phyloP scores from a whole-genome alignment of 495 filamentous ascomycete genomes.

The Neurospora sp. region DNA sequence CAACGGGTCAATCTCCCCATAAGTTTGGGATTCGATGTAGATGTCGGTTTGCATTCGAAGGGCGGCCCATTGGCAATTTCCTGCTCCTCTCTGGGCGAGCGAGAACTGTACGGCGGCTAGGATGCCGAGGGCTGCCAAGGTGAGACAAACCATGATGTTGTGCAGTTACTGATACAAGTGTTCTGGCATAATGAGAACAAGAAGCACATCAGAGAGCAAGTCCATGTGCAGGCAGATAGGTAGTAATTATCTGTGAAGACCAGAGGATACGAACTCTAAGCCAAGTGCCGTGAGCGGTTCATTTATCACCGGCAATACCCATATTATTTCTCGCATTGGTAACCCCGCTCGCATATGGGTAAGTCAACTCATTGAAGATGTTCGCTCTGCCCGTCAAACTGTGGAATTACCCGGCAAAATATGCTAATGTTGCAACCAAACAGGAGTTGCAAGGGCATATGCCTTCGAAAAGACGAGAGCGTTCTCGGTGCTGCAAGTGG shows the following conservation, averaged over 20 bases:
- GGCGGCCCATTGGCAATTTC: background rate
- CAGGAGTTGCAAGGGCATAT: background rate
- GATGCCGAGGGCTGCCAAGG: background rate
- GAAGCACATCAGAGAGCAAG: background rate
- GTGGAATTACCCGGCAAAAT: background rate
- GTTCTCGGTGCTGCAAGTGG: background rate
- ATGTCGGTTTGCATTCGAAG: background rate
- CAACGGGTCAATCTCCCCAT: background rate
- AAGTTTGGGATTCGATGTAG: background rate
- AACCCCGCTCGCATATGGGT: background rate
- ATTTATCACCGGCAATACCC: background rate
- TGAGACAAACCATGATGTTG: background rate
- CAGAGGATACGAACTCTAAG: background rate
- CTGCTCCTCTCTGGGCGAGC: background rate
- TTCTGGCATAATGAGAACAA: background rate
- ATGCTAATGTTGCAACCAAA: background rate
- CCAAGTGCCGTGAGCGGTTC: background rate
- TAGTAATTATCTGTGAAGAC: background rate
- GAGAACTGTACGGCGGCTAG: background rate
- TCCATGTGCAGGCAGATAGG: background rate
- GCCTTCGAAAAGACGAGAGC: background rate
- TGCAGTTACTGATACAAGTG: background rate
- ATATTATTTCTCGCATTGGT: background rate
- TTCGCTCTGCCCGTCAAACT: background rate
- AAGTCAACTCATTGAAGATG: background rate